These are phyloP conservation scores for Sarocladiaceae sp. DNA, from an alignment of 2,329 filamentous ascomycete species.

Conservation along the genomic window DNA sequence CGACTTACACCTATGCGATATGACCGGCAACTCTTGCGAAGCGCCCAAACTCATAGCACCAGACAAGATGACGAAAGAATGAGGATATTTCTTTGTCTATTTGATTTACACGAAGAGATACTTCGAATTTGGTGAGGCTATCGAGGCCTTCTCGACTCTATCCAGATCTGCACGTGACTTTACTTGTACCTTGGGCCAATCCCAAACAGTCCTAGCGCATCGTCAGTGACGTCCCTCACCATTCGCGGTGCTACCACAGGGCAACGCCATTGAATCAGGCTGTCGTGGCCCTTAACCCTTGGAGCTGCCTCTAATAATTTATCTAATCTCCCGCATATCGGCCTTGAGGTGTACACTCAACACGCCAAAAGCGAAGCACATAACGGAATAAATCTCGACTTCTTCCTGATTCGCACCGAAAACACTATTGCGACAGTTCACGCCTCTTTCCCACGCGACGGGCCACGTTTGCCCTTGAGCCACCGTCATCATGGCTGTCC, in stretches of 20 bases:
- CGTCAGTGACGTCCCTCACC: constrained; percentile 1
- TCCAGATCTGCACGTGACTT: constrained; percentile 1
- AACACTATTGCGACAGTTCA: neutral
- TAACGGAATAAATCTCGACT: no score
- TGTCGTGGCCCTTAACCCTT: neutral
- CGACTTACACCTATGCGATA: no score
- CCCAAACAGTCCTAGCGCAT: neutral
- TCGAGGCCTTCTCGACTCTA: no score
- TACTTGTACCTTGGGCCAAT: neutral
- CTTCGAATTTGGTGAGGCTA: no score
- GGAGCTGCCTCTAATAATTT: neutral
- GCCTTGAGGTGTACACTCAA: neutral
- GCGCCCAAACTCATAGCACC: no score
- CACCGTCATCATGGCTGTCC: constrained; percentile 30
- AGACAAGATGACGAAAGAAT: no score
- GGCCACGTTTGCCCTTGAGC: constrained; percentile 4
- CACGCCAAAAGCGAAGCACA: no score
- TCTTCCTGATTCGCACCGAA: neutral
- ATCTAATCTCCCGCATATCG: neutral
- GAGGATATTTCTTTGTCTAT: no score
- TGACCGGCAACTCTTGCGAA: no score
- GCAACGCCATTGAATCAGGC: neutral
- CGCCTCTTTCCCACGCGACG: neutral
- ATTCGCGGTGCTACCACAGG: neutral
- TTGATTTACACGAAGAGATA: no score